Evolutionary conservation across 768 basidiomycete species (phyloP).

Genomic region (Asterophora parasitica): DNA sequence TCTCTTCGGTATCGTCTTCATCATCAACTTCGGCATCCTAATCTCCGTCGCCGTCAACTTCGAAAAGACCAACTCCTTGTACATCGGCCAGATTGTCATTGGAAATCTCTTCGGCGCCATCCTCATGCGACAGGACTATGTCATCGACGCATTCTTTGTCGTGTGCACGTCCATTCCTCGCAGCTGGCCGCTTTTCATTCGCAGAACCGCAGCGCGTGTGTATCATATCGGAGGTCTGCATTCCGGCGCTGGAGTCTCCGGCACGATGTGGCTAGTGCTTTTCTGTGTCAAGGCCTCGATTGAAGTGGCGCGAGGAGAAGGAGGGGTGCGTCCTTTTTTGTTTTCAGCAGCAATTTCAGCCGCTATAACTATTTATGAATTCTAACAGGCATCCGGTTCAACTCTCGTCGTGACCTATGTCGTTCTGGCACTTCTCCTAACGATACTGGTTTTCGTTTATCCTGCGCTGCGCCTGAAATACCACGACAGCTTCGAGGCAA

Average conservation of each 20-base stretch:
- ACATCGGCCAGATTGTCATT: slow-evolving; percentile 37
- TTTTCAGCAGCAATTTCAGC: too few relatives aligned
- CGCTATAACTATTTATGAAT: too few relatives aligned
- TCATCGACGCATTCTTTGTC: slow-evolving; percentile 55
- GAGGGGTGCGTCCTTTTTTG: slow-evolving; percentile 1
- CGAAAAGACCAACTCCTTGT: slow-evolving; percentile 29
- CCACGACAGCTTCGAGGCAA: slow-evolving; percentile 39
- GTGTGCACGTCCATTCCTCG: slow-evolving; percentile 45
- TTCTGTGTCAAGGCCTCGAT: slow-evolving; percentile 49
- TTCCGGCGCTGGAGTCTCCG: slow-evolving; percentile 52
- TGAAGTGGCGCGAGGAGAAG: slow-evolving; percentile 35
- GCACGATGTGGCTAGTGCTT: slow-evolving; percentile 47
- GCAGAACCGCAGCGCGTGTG: slow-evolving; percentile 50
- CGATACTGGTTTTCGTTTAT: slow-evolving; percentile 35
- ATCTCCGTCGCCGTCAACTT: slow-evolving; percentile 31
- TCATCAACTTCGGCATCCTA: slow-evolving; percentile 50
- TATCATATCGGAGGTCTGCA: slow-evolving; percentile 62
- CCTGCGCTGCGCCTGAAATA: slow-evolving; percentile 31
- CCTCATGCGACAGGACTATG: slow-evolving; percentile 52
- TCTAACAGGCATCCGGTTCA: not conserved
- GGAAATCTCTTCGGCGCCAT: slow-evolving; percentile 46
- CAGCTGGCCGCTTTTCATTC: slow-evolving; percentile 54
- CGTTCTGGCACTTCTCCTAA: slow-evolving; percentile 22
- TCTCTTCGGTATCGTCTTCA: slow-evolving; percentile 54
- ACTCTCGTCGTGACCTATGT: slow-evolving; percentile 10